These are phyloP conservation scores for Aspergillus uvarum DNA, from an alignment of 2,329 filamentous ascomycete genomes.

Conservation along the genomic window DNA sequence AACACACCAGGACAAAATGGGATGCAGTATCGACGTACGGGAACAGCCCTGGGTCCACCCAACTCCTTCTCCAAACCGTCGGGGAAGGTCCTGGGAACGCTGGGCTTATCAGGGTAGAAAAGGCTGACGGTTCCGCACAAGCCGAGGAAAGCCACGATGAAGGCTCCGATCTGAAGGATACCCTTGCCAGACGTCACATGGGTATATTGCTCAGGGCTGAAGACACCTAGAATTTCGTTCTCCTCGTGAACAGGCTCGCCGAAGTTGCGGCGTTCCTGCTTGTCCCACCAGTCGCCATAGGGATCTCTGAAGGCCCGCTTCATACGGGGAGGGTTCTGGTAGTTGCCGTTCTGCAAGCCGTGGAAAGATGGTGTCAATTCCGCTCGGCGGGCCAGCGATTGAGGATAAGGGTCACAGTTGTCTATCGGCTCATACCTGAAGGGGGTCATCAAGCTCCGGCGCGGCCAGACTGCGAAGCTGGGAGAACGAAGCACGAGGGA, in stretches of 20 bases:
- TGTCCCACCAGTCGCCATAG: slow-evolving; percentile 92
- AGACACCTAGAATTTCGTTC: slow-evolving; percentile 86
- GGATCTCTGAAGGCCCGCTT: slow-evolving; percentile 94
- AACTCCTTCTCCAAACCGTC: slow-evolving; percentile 72
- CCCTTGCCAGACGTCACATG: slow-evolving; percentile 74
- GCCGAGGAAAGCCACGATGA: slow-evolving; percentile 63
- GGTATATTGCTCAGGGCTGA: slow-evolving; percentile 85
- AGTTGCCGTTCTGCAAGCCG: slow-evolving; percentile 45
- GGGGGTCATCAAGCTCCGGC: slow-evolving; percentile 43
- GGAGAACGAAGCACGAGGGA: slow-evolving; percentile 45
- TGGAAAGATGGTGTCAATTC: slow-evolving; percentile 21
- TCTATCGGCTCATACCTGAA: slow-evolving; percentile 38
- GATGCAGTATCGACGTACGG: slow-evolving; percentile 53
- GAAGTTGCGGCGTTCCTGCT: slow-evolving; percentile 94
- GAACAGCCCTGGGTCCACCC: slow-evolving; percentile 65
- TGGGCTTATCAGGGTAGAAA: slow-evolving; percentile 70
- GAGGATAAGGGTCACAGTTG: not conserved
- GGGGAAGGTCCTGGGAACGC: slow-evolving; percentile 66
- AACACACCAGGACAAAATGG: not conserved
- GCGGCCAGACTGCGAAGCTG: slow-evolving; percentile 40
- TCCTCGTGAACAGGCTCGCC: slow-evolving; percentile 97
- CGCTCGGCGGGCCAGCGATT: not conserved
- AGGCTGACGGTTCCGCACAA: slow-evolving; percentile 67
- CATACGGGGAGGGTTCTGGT: slow-evolving; percentile 56
- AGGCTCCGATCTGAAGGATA: slow-evolving; percentile 65